Evolutionary conservation across 2,329 filamentous ascomycete species (phyloP), one percentile per base, ranked within the genome.

Genomic region (Cadophora malorum): DNA sequence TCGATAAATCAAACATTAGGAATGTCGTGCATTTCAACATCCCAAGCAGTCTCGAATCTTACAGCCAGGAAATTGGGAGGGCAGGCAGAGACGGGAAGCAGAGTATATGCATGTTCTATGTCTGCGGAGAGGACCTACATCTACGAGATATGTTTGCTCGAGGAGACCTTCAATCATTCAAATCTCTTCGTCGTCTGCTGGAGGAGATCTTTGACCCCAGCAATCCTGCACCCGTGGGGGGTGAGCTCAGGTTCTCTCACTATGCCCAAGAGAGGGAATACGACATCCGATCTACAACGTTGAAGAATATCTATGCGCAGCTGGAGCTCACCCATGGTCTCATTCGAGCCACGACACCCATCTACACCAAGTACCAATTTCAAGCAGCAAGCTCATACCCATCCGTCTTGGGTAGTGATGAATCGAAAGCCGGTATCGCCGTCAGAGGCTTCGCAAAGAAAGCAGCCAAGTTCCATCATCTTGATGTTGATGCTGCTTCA

Each of bases 81-180:
- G 85, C 85, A 2, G 85, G 86, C 1, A 77, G 84, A 61, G 85
- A 88, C 70, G 85, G 85, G 0, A 79, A 81, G 47, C 72, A 79
- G 0, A 87, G 86, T 66, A 80, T 81, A 28, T 90, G 88, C 74
- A 81, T 88, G 78, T 81, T 88, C 55, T 88, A 84, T 69, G 79
- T 89, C 3, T 86, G 85, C 50, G 81, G 81, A 0, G 82, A 86
- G 52, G 87, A 89, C 70, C 84, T 88, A 52, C 84, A 87, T 74
- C 74, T 88, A 16, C 82, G 84, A 12, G 87, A 90, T 70, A 83
- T 85, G 69, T 89, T 90, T 74, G 83, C 86, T 0, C 81, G 86
- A 8, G 85, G 87, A 0, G 87, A 90, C 67, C 77, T 89, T 0
- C 87, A 88, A 0, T 87, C 86, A 2, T 78, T 78, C 0, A 74